Evolutionary conservation across 2,329 filamentous ascomycete genomes (phyloP).

Genomic region (Aspergillus udagawae): DNA sequence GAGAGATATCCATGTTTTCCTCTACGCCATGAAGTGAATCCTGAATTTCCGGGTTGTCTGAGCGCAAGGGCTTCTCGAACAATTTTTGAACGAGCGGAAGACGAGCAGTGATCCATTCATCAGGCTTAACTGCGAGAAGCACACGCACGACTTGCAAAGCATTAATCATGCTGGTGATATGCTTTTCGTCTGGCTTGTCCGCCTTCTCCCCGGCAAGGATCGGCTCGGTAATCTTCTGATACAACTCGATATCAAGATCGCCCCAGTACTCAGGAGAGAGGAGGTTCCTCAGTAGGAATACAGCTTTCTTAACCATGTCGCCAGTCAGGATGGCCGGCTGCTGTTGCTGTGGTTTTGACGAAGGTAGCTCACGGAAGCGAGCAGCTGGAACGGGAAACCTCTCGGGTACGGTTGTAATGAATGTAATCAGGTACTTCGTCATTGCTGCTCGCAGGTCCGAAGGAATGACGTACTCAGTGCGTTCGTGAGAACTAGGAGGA

Average conservation of each 20-base stretch:
- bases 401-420: conserved; percentile 86
- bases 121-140: conserved; percentile 78
- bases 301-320: conserved; percentile 81
- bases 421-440: conserved; percentile 91
- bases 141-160: conserved; percentile 88
- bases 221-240: conserved; percentile 83
- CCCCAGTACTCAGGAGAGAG: conserved; percentile 86
- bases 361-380: conserved; percentile 56
- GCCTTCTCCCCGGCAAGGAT: conserved; percentile 81
- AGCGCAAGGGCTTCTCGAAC: conserved; percentile 81
- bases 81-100: conserved; percentile 78
- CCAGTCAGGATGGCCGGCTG: conserved; percentile 51
- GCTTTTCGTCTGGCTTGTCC: conserved; percentile 77
- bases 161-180: conserved; percentile 85
- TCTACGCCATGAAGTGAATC: conserved; percentile 80
- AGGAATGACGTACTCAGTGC: conserved; percentile 65
- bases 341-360: conserved; percentile 40
- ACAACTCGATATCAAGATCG: conserved; percentile 85
- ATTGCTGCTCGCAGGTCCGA: conserved; percentile 68
- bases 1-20: conserved; percentile 64
- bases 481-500: conserved; percentile 45
- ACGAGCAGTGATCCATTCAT: conserved; percentile 85
- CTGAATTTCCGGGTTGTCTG: conserved; percentile 86
- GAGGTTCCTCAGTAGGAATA: conserved; percentile 76
- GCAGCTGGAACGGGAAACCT: conserved; percentile 73